Percentiles rank a stretch among this genome's conserved stretches.
These are phyloP conservation scores for Cadophora sp. DNA, from an alignment of 2,329 filamentous ascomycete genomes.

Conservation along the genomic window DNA sequence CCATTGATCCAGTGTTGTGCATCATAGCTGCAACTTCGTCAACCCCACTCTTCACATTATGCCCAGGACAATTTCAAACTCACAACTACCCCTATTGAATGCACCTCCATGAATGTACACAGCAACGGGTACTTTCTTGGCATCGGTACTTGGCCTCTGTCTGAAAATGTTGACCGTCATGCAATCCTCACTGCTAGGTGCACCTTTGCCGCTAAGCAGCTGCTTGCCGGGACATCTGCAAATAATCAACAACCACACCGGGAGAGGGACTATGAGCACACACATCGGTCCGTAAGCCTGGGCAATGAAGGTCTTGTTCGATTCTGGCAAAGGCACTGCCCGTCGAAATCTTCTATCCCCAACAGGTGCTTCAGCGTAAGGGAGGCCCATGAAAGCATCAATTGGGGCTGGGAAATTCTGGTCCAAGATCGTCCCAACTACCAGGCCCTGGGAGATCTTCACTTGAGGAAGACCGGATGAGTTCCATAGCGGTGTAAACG, in stretches of 20 bases:
- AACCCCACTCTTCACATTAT: conserved; percentile 49
- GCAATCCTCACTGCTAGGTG: conserved; percentile 52
- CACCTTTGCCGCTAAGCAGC: conserved; percentile 39
- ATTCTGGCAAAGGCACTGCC: conserved; percentile 36
- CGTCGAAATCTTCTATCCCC: conserved; percentile 53
- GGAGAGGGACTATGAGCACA: conserved; percentile 2
- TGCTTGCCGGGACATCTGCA: conserved; percentile 47
- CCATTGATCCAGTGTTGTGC: conserved; percentile 68
- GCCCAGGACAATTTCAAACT: conserved; percentile 50
- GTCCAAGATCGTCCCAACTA: conserved; percentile 42
- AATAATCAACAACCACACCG: conserved; percentile 2
- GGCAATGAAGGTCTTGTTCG: conserved; percentile 44
- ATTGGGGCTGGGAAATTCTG: conserved; percentile 42
- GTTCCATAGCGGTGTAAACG: neutral
- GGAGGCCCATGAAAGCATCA: conserved; percentile 54
- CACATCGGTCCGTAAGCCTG: conserved; percentile 45
- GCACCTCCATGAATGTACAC: conserved; percentile 68
- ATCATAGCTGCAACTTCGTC: conserved; percentile 49
- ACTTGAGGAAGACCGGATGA: conserved; percentile 24
- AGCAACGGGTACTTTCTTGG: conserved; percentile 52
- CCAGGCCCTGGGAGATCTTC: conserved; percentile 39
- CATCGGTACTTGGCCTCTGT: conserved; percentile 39
- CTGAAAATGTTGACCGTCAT: conserved; percentile 57
- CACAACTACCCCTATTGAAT: conserved; percentile 53
- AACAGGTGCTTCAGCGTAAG: conserved; percentile 53